These are phyloP conservation scores for Scheffersomyces titani DNA, from an alignment of 1,139 yeast species.

Conservation along the genomic window DNA sequence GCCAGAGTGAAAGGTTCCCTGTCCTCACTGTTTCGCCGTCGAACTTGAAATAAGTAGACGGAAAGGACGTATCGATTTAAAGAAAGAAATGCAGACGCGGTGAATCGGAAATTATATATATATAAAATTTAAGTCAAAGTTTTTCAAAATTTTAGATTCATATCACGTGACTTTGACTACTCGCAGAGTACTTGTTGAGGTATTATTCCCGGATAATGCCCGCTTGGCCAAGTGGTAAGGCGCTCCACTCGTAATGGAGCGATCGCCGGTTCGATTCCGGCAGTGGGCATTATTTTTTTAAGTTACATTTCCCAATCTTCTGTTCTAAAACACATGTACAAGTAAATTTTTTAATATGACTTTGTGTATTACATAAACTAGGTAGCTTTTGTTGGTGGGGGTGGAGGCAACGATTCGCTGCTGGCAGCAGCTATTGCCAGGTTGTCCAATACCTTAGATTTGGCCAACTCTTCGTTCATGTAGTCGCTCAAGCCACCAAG, in stretches of 20 bases:
- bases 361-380: not conserved
- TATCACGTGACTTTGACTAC: too few species aligned
- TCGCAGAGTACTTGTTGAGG: too few species aligned
- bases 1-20: too few species aligned
- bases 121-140: too few species aligned
- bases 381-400: constrained; percentile 23
- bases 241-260: constrained; percentile 60
- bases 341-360: not conserved
- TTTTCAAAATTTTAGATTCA: too few species aligned
- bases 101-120: too few species aligned
- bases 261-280: constrained; percentile 59
- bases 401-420: constrained; percentile 29
- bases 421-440: constrained; percentile 12
- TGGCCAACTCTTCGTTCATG: constrained; percentile 49
- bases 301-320: constrained; percentile 1
- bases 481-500: constrained; percentile 36
- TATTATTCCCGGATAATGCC: constrained; percentile 21
- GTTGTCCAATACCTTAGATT: constrained; percentile 39
- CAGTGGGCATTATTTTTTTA: constrained; percentile 41
- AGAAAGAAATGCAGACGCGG: too few species aligned
- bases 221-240: constrained; percentile 60
- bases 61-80: too few species aligned
- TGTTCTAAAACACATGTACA: not conserved
- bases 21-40: too few species aligned
- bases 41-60: too few species aligned